Conservation (phyloP, 2,329 filamentous ascomycete species). For the Pseudonectria foliicola region DNA sequence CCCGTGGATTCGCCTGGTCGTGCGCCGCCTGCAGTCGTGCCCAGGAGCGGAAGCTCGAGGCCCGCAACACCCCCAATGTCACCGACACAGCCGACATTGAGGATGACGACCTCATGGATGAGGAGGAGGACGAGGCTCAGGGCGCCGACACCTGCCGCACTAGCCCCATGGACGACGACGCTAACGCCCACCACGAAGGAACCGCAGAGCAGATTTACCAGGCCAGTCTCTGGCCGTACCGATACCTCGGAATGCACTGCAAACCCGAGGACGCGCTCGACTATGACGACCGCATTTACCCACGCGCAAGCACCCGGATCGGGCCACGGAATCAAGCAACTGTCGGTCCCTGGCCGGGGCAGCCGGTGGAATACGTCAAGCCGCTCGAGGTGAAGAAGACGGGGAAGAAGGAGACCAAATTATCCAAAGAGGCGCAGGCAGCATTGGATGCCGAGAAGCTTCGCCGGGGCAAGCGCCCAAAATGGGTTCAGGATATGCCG, state of each 20-base stretch:
- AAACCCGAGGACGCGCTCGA: conserved; percentile 92
- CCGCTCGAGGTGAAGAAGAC: conserved; percentile 78
- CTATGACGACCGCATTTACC: conserved; percentile 96
- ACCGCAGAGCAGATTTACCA: conserved; percentile 88
- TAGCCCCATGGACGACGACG: conserved; percentile 52
- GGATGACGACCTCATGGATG: conserved; percentile 55
- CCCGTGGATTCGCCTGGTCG: conserved; percentile 95
- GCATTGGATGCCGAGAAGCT: conserved; percentile 76
- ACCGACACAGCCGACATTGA: conserved; percentile 59
- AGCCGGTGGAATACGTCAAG: conserved; percentile 84
- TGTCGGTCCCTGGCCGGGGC: conserved; percentile 77
- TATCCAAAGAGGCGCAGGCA: conserved; percentile 72
- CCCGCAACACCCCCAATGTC: conserved; percentile 73
- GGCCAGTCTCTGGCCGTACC: conserved; percentile 91
- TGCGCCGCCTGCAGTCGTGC: conserved; percentile 92
- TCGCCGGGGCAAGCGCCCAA: conserved; percentile 73
- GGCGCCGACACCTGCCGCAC: conserved; percentile 52
- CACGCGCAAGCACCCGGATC: conserved; percentile 84
- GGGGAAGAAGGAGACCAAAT: conserved; percentile 68
- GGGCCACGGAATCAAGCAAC: conserved; percentile 88
- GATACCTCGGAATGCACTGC: conserved; percentile 93
- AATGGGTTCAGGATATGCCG: conserved; percentile 91
- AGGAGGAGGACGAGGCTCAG: conserved; percentile 64
- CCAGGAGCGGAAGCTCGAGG: conserved; percentile 89
- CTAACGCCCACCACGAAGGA: conserved; percentile 46